Base-by-base conservation (phyloP, 2,329 filamentous ascomycete species). In the Trichoderma sp. region DNA sequence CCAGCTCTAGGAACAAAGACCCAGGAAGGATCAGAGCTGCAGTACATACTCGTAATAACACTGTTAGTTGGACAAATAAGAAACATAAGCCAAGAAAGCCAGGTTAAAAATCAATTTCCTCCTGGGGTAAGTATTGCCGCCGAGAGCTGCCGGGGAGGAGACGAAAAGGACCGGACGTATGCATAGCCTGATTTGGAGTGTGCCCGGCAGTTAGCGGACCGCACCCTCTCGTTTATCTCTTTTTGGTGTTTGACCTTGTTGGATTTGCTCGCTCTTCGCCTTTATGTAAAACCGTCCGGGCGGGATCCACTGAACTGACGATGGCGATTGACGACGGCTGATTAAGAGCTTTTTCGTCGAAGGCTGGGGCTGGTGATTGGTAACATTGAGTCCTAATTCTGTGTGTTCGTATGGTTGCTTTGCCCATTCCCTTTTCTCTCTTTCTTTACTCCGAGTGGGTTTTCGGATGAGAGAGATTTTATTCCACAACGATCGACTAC, bases 231-330 rank as follows among this genome's bases (percentile, higher is more conserved):
- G 6, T 41, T 59, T 29, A 21, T 3, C 31, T 38, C 45, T 21
- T 31, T 27, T 69, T 18, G 11, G 16, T 59, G 12, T 38, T 38
- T 53, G 59, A 16, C 18, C 11, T 63, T 21, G 31, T 21, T 35
- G 18, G 18, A 35, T 63, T 63, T 38, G 35, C 59, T 71, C 68
- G 68, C 56, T 24, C 59, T 71, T 71, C 68, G 68, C 68, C 38
- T 71, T 71, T 71, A 67, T 12, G 68, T 62, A 29, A 24, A 18
- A 4, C 24, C 41, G 31, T 31, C 67, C 68, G 38, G 27, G 65
- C 12, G 41, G 65, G 65, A 67, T 67, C 65, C 65, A 67, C 65
- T 38, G 35, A 38, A 38, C 35, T 14, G 41, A 53, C n/a, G 64
- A 67, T 53, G 63, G 9, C 11, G 18, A 35, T 31, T 14, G n/a